phyloP scores from a whole-genome alignment of 106 monocot species.

The Dendrobium officinale region DNA sequence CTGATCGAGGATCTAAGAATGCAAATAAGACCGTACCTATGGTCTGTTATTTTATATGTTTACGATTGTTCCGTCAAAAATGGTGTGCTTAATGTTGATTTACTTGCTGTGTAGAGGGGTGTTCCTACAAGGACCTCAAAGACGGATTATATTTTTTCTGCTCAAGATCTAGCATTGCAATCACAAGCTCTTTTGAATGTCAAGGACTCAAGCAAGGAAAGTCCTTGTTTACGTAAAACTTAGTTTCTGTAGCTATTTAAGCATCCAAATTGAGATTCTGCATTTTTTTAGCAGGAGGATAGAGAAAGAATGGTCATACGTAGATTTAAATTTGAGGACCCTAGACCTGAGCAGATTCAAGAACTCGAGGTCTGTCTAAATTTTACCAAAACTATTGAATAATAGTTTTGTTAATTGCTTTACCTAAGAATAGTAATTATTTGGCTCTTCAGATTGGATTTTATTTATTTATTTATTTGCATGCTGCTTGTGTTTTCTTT shows the following conservation, averaged over 20 bases:
- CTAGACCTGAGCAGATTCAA: conserved; percentile 91
- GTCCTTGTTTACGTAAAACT: neutral
- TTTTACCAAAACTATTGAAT: neutral
- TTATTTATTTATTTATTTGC: neutral
- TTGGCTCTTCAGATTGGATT: neutral
- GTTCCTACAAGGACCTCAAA: conserved; percentile 55
- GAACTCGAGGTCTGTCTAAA: conserved; percentile 73
- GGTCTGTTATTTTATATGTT: conserved; percentile 20
- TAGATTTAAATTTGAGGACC: conserved; percentile 95
- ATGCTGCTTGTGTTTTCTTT: neutral
- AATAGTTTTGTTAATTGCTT: neutral
- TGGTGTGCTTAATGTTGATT: neutral
- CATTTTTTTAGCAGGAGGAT: conserved; percentile 64
- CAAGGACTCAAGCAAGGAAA: conserved; percentile 93
- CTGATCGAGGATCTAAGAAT: conserved; percentile 56
- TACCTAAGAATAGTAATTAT: neutral
- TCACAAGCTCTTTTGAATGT: conserved; percentile 88
- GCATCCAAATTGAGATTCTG: neutral
- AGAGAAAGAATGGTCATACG: conserved; percentile 73
- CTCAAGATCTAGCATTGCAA: conserved; percentile 82
- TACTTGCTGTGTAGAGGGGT: conserved; percentile 33
- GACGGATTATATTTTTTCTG: conserved; percentile 46
- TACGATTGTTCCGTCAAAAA: neutral
- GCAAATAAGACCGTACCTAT: conserved; percentile 35
- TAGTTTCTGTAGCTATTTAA: neutral